Percentiles rank a stretch among this genome's conserved stretches.
phyloP scores from a whole-genome alignment of 2,329 filamentous ascomycete genomes.

The Fusarium kyushuense region DNA sequence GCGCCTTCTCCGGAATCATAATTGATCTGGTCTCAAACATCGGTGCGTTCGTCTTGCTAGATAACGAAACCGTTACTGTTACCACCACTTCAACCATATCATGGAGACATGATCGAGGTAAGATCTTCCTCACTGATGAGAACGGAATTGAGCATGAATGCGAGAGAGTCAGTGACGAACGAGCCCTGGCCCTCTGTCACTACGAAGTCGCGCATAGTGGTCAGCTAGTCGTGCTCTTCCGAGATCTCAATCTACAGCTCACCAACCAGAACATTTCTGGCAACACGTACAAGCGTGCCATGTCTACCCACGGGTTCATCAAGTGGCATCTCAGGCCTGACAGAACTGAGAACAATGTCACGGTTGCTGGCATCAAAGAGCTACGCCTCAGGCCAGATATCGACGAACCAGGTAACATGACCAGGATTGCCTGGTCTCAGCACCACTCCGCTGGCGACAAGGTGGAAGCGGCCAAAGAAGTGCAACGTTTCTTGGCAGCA shows the following conservation, averaged over 20 bases:
- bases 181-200: neutral
- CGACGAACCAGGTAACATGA: rapidly evolving
- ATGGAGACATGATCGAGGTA: neutral
- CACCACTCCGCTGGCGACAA: neutral
- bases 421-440: neutral
- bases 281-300: neutral
- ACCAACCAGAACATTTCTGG: too few relatives aligned
- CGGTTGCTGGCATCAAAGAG: neutral
- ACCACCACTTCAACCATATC: neutral
- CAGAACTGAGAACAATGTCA: too few relatives aligned
- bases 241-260: neutral
- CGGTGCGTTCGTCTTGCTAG: neutral
- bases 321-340: neutral
- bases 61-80: neutral
- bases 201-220: neutral
- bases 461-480: neutral
- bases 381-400: neutral
- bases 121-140: neutral
- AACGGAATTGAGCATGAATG: neutral
- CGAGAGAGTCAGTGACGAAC: neutral
- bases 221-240: neutral
- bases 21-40: neutral
- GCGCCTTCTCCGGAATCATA: neutral
- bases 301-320: neutral
- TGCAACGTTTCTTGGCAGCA: neutral